Base-by-base conservation (phyloP, 352 stramenopile species). In the Phytophthora quininea region DNA sequence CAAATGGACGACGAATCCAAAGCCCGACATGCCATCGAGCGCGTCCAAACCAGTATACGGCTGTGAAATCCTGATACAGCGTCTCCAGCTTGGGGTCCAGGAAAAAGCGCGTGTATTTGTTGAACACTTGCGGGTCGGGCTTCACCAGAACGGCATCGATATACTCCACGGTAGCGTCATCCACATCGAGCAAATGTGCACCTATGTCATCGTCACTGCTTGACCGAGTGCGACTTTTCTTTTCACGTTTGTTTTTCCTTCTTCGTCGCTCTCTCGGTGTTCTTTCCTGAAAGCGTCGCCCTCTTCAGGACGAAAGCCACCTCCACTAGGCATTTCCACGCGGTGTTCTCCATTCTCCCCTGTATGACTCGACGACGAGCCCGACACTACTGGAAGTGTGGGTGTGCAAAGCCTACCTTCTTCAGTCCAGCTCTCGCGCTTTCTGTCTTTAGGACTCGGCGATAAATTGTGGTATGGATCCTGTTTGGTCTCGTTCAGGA, bases 61-160 rank as follows among this genome's bases (percentile, higher is more conserved):
- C 80, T 43, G 86, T 94, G 73, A 93, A 96, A 73, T 93, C 82
- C 58, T 96, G 88, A 62, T 96, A 96, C 43, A 94, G 40, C 24
- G 70, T 71, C 70, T 96, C 88, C 19, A 96, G 71, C 24, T 85
- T 82, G 9, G 56, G 60, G 66, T 96, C 86, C 35, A 92, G 61
- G 64, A 96, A 96, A 73, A 86, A 92, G 3, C 84, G 71, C 19
- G 86, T 93, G 62, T 91, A 92, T 56, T 76, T 80, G 67, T 90
- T 93, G 58, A 95, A 92, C 35, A 95, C 83, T 35, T 90, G 71
- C 10, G 76, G 48, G 57, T 92, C 85, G 0, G 84, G 83, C 71
- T 91, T 86, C 59, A 93, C 73, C 45, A 95, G 62, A 53, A 89
- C 84, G 10, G 78, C 82, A 30, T 92, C 80, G 3, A 94, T 86